phyloP scores from a whole-genome alignment of 257 asterid species.

The Nyctanthes arbortristis region DNA sequence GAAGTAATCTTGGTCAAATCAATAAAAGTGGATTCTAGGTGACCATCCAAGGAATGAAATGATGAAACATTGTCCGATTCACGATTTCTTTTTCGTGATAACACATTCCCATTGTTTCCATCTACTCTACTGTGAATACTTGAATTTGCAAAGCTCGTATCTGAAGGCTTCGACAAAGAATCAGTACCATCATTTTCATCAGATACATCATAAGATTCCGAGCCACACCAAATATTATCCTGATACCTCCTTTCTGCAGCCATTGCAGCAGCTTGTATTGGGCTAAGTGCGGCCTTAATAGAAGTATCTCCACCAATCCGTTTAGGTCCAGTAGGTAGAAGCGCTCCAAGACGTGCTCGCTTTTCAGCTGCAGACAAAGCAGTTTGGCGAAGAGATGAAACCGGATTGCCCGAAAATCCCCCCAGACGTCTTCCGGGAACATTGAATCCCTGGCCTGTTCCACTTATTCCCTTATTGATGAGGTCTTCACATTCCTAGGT shows the following conservation, averaged over 20 bases:
- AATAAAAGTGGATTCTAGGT: constrained; percentile 28
- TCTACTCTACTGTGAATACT: constrained; percentile 17
- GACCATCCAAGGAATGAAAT: constrained; percentile 27
- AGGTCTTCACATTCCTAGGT: constrained; percentile 87
- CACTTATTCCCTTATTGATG: constrained; percentile 68
- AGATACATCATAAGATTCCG: constrained; percentile 57
- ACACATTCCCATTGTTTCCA: constrained; percentile 27
- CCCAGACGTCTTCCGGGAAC: constrained; percentile 89
- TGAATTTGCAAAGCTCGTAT: constrained; percentile 41
- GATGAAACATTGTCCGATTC: constrained; percentile 34
- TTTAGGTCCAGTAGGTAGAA: constrained; percentile 85
- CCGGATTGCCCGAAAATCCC: constrained; percentile 53
- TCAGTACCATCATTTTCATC: constrained; percentile 57
- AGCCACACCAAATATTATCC: constrained; percentile 94
- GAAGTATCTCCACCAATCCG: constrained; percentile 82
- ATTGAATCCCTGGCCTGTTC: constrained; percentile 86
- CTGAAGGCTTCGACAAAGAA: constrained; percentile 31
- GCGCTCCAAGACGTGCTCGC: constrained; percentile 60
- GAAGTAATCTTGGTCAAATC: constrained; percentile 39
- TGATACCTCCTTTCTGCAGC: constrained; percentile 94
- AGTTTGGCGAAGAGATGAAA: constrained; percentile 62
- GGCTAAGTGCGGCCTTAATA: constrained; percentile 72
- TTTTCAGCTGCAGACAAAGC: constrained; percentile 85
- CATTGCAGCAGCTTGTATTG: constrained; percentile 97
- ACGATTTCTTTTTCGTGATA: constrained; percentile 61